Conservation (phyloP, 1,139 yeast species). For the Zygosaccharomyces pseudobailii region DNA sequence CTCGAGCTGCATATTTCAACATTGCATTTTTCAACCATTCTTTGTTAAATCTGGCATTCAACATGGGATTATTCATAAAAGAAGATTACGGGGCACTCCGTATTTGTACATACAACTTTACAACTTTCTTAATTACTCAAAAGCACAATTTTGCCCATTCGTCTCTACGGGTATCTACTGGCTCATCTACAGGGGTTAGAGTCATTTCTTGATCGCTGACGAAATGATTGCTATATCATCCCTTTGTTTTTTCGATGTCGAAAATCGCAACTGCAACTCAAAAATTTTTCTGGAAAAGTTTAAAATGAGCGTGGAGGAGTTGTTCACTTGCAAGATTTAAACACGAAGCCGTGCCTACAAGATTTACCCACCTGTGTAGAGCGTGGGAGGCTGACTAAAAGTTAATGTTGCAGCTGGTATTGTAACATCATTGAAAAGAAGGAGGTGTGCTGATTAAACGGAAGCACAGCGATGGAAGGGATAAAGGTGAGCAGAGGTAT, state of each 20-base stretch:
- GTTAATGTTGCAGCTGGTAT: neutral
- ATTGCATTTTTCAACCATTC: conserved; percentile 9
- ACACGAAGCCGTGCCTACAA: neutral
- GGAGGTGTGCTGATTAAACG: neutral
- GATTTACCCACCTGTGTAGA: neutral
- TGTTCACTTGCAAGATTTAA: too few species aligned
- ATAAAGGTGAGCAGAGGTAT: neutral
- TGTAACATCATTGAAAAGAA: neutral
- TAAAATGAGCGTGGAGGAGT: neutral
- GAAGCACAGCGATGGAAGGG: neutral
- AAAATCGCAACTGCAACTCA: neutral
- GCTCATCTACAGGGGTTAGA: too few species aligned
- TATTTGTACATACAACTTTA: conserved; percentile 3
- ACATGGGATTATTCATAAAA: conserved; percentile 16
- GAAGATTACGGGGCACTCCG: neutral
- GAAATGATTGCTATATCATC: neutral
- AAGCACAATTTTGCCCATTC: neutral
- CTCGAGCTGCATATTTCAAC: conserved; percentile 9
- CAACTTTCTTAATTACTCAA: neutral
- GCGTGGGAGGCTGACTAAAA: neutral
- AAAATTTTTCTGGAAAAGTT: neutral
- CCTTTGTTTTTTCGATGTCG: neutral
- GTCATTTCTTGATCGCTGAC: neutral
- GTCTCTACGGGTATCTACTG: too few species aligned
- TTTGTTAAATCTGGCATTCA: conserved; percentile 22